Evolutionary conservation across 2,329 filamentous ascomycete genomes (phyloP).

Genomic region (Colletotrichum scovillei): DNA sequence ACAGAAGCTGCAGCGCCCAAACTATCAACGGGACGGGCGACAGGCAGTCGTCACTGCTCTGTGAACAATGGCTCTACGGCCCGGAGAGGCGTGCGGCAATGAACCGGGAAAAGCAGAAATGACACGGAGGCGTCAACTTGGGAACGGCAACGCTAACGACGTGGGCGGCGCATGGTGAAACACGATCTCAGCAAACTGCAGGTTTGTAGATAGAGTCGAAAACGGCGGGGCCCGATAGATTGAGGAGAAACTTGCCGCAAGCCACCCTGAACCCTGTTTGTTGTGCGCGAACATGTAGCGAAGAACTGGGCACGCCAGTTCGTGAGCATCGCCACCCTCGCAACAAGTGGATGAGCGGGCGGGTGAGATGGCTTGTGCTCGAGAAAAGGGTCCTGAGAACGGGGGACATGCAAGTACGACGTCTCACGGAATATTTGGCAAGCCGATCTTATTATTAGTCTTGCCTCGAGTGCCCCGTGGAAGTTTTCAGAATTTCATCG

Average conservation of each 20-base stretch:
- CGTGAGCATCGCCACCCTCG: not conserved
- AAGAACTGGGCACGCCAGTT: conserved; percentile 18
- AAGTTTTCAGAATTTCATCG: not conserved
- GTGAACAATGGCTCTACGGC: not conserved
- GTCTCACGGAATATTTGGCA: not conserved
- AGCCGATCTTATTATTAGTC: not conserved
- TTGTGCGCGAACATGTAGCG: conserved; percentile 17
- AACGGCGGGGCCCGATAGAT: not conserved
- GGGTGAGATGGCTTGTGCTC: conserved; percentile 21
- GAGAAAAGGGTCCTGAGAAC: not conserved
- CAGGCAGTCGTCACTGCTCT: too few species aligned
- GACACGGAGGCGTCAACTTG: not conserved
- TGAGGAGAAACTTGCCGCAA: conserved; percentile 22
- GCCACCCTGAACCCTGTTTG: conserved; percentile 24
- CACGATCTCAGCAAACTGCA: not conserved
- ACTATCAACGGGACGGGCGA: not conserved
- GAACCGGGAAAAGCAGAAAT: not conserved
- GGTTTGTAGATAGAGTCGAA: not conserved
- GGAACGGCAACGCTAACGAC: not conserved
- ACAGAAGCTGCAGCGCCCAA: not conserved
- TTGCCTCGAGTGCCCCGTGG: too few species aligned
- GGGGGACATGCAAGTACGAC: not conserved
- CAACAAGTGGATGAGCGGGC: not conserved
- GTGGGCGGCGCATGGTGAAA: conserved; percentile 27
- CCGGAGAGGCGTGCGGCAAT: not conserved